A percentile compares a stretch with the other conserved stretches of the same genome.
Conservation (phyloP, 2,329 filamentous ascomycete species). For the Tolypocladium pustulatum region DNA sequence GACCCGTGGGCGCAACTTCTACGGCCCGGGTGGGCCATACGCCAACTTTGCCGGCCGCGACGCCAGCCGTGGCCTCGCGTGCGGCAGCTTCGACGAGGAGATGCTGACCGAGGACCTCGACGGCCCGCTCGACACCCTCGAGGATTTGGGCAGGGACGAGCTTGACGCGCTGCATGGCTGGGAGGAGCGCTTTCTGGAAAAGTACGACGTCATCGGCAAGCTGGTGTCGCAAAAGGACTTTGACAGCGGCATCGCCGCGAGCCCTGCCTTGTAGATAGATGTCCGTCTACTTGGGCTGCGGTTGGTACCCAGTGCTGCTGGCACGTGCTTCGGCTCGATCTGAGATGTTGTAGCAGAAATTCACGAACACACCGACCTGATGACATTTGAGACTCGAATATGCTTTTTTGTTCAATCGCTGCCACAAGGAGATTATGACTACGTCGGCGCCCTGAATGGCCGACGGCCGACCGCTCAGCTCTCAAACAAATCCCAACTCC, state of each 20-base stretch:
- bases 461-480: neutral
- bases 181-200: constrained; percentile 88
- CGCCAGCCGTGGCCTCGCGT: constrained; percentile 77
- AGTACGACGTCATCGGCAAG: constrained; percentile 90
- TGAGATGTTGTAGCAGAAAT: no score
- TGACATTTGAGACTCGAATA: neutral
- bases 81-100: constrained; percentile 85
- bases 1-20: constrained; percentile 77
- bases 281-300: neutral
- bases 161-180: constrained; percentile 77
- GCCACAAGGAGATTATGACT: neutral
- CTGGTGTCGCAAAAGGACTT: constrained; percentile 50
- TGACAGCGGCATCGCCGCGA: constrained; percentile 4
- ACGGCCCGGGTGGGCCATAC: constrained; percentile 91
- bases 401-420: neutral
- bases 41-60: constrained; percentile 93
- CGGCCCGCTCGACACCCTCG: constrained; percentile 67
- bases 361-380: no score
- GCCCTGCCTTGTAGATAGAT: neutral
- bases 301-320: neutral
- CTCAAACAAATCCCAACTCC: constrained; percentile 17
- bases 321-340: no score
- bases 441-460: neutral
- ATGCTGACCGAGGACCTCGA: constrained; percentile 91
- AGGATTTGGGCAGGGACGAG: constrained; percentile 63